phyloP scores from a whole-genome alignment of 129 eudicot species.

The Artemisia annua region DNA sequence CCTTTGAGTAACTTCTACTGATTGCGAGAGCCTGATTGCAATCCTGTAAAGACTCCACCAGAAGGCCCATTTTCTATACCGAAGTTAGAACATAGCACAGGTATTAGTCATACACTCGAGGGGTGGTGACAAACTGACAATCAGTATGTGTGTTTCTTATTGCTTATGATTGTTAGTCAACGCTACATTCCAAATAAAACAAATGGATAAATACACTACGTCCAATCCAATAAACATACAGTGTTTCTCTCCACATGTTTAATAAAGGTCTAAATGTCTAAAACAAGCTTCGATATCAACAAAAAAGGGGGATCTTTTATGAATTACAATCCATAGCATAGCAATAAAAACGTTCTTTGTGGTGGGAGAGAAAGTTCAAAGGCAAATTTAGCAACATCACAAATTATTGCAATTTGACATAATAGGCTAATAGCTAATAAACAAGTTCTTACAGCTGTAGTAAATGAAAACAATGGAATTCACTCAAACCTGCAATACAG shows the following conservation, averaged over 20 bases:
- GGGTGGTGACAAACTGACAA: neutral
- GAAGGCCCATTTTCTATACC: constrained; percentile 64
- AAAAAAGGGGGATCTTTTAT: constrained; percentile 3
- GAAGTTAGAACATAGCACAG: neutral
- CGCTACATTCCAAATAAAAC: neutral
- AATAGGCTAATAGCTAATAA: no score
- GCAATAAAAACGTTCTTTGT: neutral
- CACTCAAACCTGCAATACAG: constrained; percentile 57
- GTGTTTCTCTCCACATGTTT: constrained; percentile 9
- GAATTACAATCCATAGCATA: neutral
- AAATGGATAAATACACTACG: neutral
- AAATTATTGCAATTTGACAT: no score
- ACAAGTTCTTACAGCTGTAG: no score
- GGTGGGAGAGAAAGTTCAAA: neutral
- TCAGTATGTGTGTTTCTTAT: neutral
- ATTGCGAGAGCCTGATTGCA: constrained; percentile 62
- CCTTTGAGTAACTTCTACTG: constrained; percentile 72
- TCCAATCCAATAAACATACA: neutral
- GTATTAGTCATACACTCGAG: neutral
- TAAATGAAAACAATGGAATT: neutral
- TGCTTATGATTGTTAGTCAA: neutral
- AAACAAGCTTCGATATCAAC: neutral
- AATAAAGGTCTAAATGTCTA: neutral
- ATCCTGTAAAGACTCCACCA: constrained; percentile 67
- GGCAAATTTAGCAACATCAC: no score